A percentile compares a stretch with the other conserved stretches of the same genome.
phyloP scores from a whole-genome alignment of 371 early-diverging fungal species.

The Chytridiales sp. region DNA sequence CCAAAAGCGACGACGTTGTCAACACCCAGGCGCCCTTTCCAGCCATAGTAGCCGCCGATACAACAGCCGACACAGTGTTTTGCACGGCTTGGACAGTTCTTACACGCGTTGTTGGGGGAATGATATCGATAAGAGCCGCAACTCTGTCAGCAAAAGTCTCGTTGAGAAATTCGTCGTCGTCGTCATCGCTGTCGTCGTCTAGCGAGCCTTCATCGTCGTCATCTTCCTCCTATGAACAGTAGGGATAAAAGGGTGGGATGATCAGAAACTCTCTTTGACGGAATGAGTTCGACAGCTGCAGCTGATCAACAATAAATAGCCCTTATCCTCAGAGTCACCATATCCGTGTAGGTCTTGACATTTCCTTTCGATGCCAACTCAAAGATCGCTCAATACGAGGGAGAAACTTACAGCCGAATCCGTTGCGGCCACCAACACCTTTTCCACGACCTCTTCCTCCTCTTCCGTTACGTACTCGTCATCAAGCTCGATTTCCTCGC shows the following conservation, averaged over 20 bases:
- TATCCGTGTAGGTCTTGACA: too few relatives aligned
- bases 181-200: constrained; percentile 20
- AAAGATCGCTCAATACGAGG: too few relatives aligned
- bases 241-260: not conserved
- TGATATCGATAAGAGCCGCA: constrained; percentile 43
- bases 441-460: constrained; percentile 11
- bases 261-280: too few relatives aligned
- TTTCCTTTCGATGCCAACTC: too few relatives aligned
- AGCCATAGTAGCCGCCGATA: constrained; percentile 21
- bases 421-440: not conserved
- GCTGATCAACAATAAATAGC: too few relatives aligned
- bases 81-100: constrained; percentile 14
- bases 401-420: not conserved
- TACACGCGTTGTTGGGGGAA: constrained; percentile 40
- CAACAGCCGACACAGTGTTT: constrained; percentile 12
- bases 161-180: constrained; percentile 31
- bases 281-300: too few relatives aligned
- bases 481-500: constrained; percentile 26
- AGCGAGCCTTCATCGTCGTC: too few relatives aligned
- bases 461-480: constrained; percentile 31
- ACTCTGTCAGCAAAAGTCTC: constrained; percentile 46
- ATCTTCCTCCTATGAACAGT: not conserved
- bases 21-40: constrained; percentile 46
- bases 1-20: constrained; percentile 44
- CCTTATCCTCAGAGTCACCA: too few relatives aligned